Conservation (phyloP, 768 basidiomycete genomes). For the Lentinus brumalis region DNA sequence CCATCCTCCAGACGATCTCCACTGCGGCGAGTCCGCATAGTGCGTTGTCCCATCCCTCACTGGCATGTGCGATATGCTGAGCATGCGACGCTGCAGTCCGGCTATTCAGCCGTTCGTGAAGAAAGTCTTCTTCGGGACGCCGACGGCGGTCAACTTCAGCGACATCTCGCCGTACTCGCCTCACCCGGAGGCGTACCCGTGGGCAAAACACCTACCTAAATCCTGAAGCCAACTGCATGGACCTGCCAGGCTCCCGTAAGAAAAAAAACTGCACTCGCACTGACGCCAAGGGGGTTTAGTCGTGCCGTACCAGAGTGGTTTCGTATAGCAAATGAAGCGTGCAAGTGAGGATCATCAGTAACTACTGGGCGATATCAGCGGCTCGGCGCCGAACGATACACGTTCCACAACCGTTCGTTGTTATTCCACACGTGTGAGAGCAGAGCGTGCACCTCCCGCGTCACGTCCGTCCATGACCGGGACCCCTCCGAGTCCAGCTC, state of each 20-base stretch:
- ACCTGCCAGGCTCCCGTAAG: too few relatives aligned
- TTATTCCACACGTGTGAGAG: background rate
- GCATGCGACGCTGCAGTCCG: background rate
- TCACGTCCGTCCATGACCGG: background rate
- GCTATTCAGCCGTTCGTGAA: conserved; percentile 5
- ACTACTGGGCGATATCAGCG: too few relatives aligned
- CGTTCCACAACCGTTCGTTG: background rate
- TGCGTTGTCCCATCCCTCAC: background rate
- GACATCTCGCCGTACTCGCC: conserved; percentile 9
- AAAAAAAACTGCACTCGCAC: too few relatives aligned
- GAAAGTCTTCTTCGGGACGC: conserved; percentile 10
- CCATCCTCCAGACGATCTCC: conserved; percentile 8
- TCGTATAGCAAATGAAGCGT: too few relatives aligned
- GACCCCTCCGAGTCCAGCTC: background rate
- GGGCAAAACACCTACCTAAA: background rate
- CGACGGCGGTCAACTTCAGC: conserved; percentile 8
- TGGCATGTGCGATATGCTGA: too few relatives aligned
- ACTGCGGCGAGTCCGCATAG: background rate
- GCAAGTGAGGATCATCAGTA: too few relatives aligned
- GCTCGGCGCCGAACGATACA: background rate
- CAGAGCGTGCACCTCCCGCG: background rate
- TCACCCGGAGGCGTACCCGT: conserved; percentile 12
- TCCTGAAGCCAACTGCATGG: background rate
- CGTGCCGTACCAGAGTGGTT: too few relatives aligned
- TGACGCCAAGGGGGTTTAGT: too few relatives aligned